A percentile compares a stretch with the other conserved stretches of the same genome.
Conservation (phyloP, 2,329 filamentous ascomycete genomes). For the Rachicladosporium sp. region DNA sequence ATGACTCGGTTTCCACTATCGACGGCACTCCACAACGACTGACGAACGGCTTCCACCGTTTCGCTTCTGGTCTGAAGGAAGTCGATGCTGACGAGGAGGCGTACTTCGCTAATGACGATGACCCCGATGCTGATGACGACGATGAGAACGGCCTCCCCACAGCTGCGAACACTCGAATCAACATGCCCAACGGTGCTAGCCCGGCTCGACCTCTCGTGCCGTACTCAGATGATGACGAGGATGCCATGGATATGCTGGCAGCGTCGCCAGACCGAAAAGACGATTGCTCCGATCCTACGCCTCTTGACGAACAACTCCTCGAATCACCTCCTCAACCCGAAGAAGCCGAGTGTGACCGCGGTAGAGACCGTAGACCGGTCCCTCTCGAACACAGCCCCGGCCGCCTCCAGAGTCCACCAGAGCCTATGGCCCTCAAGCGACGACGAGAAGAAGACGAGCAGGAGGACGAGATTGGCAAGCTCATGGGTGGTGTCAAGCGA, state of each 20-base stretch:
- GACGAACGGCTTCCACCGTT: conserved; percentile 43
- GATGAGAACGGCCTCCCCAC: conserved; percentile 20
- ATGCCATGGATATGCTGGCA: conserved; percentile 41
- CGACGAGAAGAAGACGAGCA: conserved; percentile 87
- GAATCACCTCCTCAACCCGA: conserved; percentile 8
- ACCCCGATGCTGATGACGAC: conserved; percentile 59
- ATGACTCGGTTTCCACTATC: conserved; percentile 59
- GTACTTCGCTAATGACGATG: conserved; percentile 85
- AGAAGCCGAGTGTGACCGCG: conserved; percentile 1
- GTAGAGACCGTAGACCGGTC: conserved; percentile 14
- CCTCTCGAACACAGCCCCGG: conserved; percentile 21
- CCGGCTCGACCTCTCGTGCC: conserved; percentile 69
- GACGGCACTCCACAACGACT: conserved; percentile 38
- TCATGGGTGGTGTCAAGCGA: conserved; percentile 43
- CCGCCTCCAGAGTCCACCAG: conserved; percentile 42
- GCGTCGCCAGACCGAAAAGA: conserved; percentile 32
- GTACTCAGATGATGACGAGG: conserved; percentile 54
- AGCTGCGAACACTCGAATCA: conserved; percentile 17
- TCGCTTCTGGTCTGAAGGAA: conserved; percentile 56
- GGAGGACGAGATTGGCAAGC: conserved; percentile 79
- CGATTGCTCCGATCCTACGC: conserved; percentile 1
- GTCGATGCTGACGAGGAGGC: conserved; percentile 79
- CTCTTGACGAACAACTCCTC: conserved; percentile 20
- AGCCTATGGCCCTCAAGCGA: conserved; percentile 77
- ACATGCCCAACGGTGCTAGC: conserved; percentile 49